Percentiles rank a stretch among this genome's conserved stretches.
These are phyloP conservation scores for Pilatotrama ljubarskyi DNA, from an alignment of 768 basidiomycete species.

Conservation along the genomic window DNA sequence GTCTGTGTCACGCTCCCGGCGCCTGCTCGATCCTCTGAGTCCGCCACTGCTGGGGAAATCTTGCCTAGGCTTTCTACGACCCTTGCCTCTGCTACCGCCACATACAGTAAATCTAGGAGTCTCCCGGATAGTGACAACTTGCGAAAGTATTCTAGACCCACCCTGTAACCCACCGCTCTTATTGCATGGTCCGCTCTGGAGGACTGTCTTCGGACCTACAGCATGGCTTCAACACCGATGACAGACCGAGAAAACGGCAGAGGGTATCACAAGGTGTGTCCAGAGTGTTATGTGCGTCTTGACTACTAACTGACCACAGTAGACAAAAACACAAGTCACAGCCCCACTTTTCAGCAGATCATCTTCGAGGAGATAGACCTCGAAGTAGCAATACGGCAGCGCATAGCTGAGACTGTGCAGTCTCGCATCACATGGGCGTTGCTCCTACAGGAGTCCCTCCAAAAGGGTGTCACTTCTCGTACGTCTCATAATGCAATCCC, in stretches of 20 bases:
- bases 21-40: too few species aligned
- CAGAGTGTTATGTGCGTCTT: not conserved
- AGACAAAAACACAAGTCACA: not conserved
- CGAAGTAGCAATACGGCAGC: constrained; percentile 44
- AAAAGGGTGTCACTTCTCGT: constrained; percentile 16
- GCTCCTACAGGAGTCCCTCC: constrained; percentile 39
- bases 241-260: constrained; percentile 15
- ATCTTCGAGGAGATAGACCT: constrained; percentile 44
- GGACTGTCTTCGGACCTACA: not conserved
- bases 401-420: constrained; percentile 42
- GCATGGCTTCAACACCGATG: not conserved
- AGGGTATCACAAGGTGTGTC: constrained; percentile 3
- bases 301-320: not conserved
- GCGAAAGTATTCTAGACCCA: not conserved
- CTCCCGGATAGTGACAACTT: too few species aligned
- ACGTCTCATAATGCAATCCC: not conserved
- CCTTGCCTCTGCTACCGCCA: too few species aligned
- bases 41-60: too few species aligned
- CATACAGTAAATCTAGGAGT: too few species aligned
- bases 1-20: not conserved
- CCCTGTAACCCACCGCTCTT: not conserved
- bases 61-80: too few species aligned
- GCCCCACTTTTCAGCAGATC: constrained; percentile 22
- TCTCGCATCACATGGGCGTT: constrained; percentile 50
- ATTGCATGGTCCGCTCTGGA: not conserved